Evolutionary conservation across 331 rosid species (phyloP), one percentile per base, ranked within the genome.

Genomic region (Prunus yedoensis): DNA sequence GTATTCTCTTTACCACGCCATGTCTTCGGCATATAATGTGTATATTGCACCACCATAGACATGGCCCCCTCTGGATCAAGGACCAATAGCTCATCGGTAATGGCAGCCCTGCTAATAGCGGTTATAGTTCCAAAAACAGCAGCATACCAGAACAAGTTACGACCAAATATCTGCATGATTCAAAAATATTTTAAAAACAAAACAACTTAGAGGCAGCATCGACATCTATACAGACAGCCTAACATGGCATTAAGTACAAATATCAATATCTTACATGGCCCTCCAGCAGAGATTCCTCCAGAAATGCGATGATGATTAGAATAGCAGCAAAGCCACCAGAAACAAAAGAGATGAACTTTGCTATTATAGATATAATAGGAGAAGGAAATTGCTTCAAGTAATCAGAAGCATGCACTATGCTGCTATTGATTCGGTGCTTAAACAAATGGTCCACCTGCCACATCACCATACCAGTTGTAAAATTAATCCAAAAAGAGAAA

Each of bases 301-400:
- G 91, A 77, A 95, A 88, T 63, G 97, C 96, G 27, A 95, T 89
- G 81, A 95, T 92, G 81, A 95, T 90, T 75, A 95, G 88, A 67
- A 92, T 78, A 71, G 99, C 99, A 88, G 97, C 97, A 79, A 95
- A 92, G 73, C 99, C 99, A 35, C 99, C 99, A 30, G 93, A 92
- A 68, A 95, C 97, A 77, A 92, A 92, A 64, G 97, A 92, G 76
- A 95, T 87, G 89, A 95, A 89, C 89, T 95, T 95, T 13, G 97
- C 94, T 78, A 95, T 82, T 63, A 90, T 92, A 45, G 97, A 89
- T 65, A 92, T 88, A 70, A 95, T 89, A 62, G 99, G 97, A 60
- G 97, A 89, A 20, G 99, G 98, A 84, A 95, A 95, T 70, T 95
- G 99, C 88, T 95, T 90, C 73, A 95, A 66, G 86, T 89, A 94